These are phyloP conservation scores for Arachnomyces sp. DNA, from an alignment of 2,329 filamentous ascomycete species.

Conservation along the genomic window DNA sequence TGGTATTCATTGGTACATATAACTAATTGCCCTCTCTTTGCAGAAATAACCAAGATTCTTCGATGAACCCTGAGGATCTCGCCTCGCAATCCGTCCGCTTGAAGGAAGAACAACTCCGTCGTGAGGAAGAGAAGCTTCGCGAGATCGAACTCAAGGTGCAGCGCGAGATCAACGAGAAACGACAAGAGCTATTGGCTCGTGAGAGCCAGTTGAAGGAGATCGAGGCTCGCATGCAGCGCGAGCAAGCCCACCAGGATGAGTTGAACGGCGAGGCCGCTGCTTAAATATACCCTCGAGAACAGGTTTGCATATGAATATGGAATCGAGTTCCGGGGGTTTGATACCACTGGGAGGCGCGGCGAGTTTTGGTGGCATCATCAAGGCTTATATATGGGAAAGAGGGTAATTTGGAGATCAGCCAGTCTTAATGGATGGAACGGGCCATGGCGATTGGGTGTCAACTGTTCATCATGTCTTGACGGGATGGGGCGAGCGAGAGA, in stretches of 20 bases:
- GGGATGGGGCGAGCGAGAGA: no score
- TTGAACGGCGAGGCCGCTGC: conserved; percentile 20
- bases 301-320: neutral
- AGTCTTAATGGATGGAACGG: conserved; percentile 1
- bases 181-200: conserved; percentile 92
- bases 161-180: conserved; percentile 99
- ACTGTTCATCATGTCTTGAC: conserved; percentile 1
- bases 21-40: conserved; percentile 4
- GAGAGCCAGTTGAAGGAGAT: conserved; percentile 99
- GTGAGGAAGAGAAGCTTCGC: conserved; percentile 98
- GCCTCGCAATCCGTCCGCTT: conserved; percentile 95
- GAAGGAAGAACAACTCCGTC: conserved; percentile 98
- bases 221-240: conserved; percentile 91
- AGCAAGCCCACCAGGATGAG: conserved; percentile 40
- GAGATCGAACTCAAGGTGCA: conserved; percentile 99
- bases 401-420: neutral
- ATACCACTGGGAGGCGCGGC: conserved; percentile 3
- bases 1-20: neutral
- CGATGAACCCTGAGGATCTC: conserved; percentile 66
- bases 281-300: neutral
- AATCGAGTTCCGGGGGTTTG: conserved; percentile 3
- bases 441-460: conserved; percentile 1
- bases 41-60: conserved; percentile 12
- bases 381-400: conserved; percentile 1
- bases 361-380: neutral